Evolutionary conservation across 2,329 filamentous ascomycete genomes (phyloP), one percentile per base, ranked within the genome.

Genomic region (Neopestalotiopsis clavispora): DNA sequence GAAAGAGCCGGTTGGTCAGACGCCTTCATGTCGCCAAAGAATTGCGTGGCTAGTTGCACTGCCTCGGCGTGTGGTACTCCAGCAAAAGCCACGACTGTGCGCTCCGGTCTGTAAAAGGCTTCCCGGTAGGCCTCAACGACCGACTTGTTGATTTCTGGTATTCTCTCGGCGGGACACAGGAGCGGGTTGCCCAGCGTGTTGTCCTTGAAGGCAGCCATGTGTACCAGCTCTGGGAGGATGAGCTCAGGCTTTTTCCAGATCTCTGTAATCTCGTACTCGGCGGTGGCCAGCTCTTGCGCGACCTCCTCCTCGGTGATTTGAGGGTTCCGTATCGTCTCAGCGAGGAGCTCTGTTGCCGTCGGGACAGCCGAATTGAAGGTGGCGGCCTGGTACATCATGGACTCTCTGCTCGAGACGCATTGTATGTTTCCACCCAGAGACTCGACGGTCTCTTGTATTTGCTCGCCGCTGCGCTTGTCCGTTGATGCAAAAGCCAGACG

Each of bases 231-330:
- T 0, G 96, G 96, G 70, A 99, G 84, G 74, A 99, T 98, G 68
- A 99, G 88, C 77, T 98, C 95, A 0, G 96, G 95, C 85, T 97
- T 98, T 75, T 92, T 92, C 96, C 96, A 99, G 68, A 99, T 98
- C 84, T 98, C 96, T 30, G 90, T 90, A 79, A 99, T 96, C 83
- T 99, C 96, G 78, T 98, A 99, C 66, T 95, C 90, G 9, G 95
- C 96, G 6, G 95, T 98, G 78, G 93, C 90, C 28, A 99, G 85
- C 82, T 99, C 96, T 79, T 94, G 90, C 23, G 87, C 83, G 0
- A 99, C 93, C 81, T 99, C 96, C 23, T 93, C 90, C 32, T 97
- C 92, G 9, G 94, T 97, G 73, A 98, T 92, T 67, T 87, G 81
- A 5, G 96, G 94, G 73, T 97, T 89, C 69, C 94, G 92, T 71